These are phyloP conservation scores for Alternaria tenuissima DNA, from an alignment of 2,329 filamentous ascomycete genomes.

Conservation along the genomic window DNA sequence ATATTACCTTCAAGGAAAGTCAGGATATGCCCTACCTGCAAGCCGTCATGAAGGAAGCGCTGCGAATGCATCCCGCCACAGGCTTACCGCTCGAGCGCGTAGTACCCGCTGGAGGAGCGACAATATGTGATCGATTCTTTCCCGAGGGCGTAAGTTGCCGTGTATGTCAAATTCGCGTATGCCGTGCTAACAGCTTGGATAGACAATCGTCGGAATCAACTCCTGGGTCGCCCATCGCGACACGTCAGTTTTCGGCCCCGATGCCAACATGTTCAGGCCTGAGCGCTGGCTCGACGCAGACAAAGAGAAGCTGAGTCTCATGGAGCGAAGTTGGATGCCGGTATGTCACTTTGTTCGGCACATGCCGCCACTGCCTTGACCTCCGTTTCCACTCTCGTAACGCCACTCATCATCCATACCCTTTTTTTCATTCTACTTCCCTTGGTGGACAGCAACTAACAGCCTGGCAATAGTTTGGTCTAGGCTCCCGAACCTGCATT, in stretches of 20 bases:
- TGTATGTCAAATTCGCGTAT: background rate
- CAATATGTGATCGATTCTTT: constrained; percentile 23
- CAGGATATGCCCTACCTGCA: constrained; percentile 43
- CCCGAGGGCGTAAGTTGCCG: constrained; percentile 23
- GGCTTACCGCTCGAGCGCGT: constrained; percentile 33
- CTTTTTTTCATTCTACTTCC: background rate
- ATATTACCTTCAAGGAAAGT: constrained; percentile 28
- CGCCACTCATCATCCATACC: background rate
- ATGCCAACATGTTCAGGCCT: constrained; percentile 28
- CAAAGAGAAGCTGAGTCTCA: constrained; percentile 20
- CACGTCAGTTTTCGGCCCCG: constrained; percentile 22
- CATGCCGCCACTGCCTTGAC: background rate
- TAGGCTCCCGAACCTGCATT: constrained; percentile 31
- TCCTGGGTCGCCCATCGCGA: constrained; percentile 32
- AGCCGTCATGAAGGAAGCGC: constrained; percentile 38
- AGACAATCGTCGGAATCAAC: constrained; percentile 33
- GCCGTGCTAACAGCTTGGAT: background rate
- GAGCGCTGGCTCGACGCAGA: constrained; percentile 30
- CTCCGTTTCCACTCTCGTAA: background rate
- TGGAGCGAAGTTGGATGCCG: constrained; percentile 31
- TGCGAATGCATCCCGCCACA: constrained; percentile 35
- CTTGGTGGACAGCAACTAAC: background rate
- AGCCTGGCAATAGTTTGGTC: constrained; percentile 18
- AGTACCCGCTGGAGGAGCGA: constrained; percentile 27
- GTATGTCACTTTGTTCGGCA: constrained; percentile 16